Evolutionary conservation across 2,329 filamentous ascomycete species (phyloP), one percentile per base, ranked within the genome.

Genomic region (Arthroderma sp.): DNA sequence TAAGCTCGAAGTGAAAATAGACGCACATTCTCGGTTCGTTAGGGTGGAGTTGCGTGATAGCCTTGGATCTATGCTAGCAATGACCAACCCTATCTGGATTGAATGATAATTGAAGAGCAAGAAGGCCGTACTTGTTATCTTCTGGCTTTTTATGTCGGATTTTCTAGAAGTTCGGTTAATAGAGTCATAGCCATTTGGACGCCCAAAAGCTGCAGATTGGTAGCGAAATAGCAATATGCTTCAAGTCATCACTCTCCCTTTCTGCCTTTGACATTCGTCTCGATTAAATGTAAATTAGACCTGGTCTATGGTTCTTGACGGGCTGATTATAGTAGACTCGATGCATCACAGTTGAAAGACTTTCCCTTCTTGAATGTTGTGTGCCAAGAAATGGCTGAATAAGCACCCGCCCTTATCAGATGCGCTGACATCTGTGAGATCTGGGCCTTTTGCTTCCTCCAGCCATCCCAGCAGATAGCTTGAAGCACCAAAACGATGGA

Each of bases 71-170:
- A 39, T 51, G 39, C 41, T 52, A 31, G 49, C 46, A 29, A 36
- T 53, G 47, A 50, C 50, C 33, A 54, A 54, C 29, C 50, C 50
- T 10, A 38, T 54, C 5, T 53, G 48, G 48, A 36, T 36, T 29
- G 30, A 22, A 28, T 28, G 3, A 31, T 22, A 22, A 22, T 2
- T 22, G 15, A 22, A 22, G 2, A 22, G 15, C 15, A 22, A 22
- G 15, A 22, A 22, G 15, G 15, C 15, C 15, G 15, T 22, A 22
- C 15, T 22, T 22, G 15, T 22, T 22, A 22, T 22, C 15, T 22
- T 22, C 15, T 22, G 15, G 15, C 15, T 22, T 22, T 22, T 22
- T 22, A 22, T 22, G 1, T 22, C 15, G 3, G 15, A 22, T 22
- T 22, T 22, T 22, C 15, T 3, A 22, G 15, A 2, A 22, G 15